Conservation (phyloP, 2,329 filamentous ascomycete species). For the Trichoderma citrinoviride region DNA sequence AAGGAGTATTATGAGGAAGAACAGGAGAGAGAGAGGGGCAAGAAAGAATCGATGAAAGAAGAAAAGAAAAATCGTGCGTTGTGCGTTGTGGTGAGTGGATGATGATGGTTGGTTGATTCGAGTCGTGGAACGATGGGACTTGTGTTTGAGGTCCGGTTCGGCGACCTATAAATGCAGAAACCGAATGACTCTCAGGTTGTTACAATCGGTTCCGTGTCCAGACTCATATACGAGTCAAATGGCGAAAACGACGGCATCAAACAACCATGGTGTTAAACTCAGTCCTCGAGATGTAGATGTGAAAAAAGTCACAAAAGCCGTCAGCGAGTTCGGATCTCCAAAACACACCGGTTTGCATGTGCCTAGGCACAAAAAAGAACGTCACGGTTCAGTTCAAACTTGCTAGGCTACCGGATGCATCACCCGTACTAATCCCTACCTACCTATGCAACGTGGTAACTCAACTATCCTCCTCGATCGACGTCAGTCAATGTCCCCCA, state of each 20-base stretch:
- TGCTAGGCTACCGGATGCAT: neutral
- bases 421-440: neutral
- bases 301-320: neutral
- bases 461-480: neutral
- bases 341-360: neutral
- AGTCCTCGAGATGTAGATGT: neutral
- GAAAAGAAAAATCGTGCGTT: neutral
- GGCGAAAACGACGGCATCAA: too few relatives aligned
- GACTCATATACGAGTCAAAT: too few relatives aligned
- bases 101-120: neutral
- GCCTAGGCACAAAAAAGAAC: too few relatives aligned
- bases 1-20: neutral
- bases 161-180: too few relatives aligned
- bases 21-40: too few relatives aligned
- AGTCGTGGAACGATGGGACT: neutral
- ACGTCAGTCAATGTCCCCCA: neutral
- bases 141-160: too few relatives aligned
- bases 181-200: too few relatives aligned
- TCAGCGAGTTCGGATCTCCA: conserved; percentile 4
- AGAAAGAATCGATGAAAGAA: neutral
- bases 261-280: too few relatives aligned
- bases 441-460: neutral
- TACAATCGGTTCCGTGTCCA: too few relatives aligned
- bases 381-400: too few relatives aligned
- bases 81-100: neutral